Evolutionary conservation across 495 filamentous ascomycete species (phyloP).

Genomic region (Hyaloscypha variabilis): DNA sequence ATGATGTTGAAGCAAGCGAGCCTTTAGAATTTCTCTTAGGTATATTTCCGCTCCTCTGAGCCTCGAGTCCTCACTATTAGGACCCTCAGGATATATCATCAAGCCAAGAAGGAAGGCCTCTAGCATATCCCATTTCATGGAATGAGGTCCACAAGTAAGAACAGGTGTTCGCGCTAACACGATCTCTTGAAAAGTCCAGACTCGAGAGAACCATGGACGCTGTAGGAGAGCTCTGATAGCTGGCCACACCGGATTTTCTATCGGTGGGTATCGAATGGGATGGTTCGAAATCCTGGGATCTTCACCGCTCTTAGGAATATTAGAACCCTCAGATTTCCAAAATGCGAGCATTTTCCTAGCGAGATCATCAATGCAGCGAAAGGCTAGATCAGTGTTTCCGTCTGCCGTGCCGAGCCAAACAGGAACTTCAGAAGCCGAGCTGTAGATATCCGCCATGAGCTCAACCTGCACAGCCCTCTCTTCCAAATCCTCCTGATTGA

Average conservation of each 20-base stretch:
- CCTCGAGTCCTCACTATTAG: not conserved
- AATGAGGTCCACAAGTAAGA: not conserved
- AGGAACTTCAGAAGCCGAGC: slow-evolving; percentile 25
- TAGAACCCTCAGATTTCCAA: not conserved
- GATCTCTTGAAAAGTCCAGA: slow-evolving; percentile 7
- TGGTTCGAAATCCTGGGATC: not conserved
- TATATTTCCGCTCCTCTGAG: too few relatives aligned
- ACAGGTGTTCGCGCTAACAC: not conserved
- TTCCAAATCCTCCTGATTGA: slow-evolving; percentile 30
- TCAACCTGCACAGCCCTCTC: slow-evolving; percentile 30
- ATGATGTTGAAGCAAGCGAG: too few relatives aligned
- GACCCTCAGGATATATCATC: not conserved
- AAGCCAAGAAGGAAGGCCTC: not conserved
- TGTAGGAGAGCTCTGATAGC: not conserved
- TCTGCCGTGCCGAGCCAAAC: slow-evolving; percentile 28
- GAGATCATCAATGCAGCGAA: not conserved
- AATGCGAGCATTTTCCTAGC: not conserved
- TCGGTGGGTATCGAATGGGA: not conserved
- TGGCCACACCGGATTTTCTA: not conserved
- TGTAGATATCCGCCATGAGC: slow-evolving; percentile 31
- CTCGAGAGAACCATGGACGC: not conserved
- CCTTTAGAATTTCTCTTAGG: too few relatives aligned
- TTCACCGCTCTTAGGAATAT: not conserved
- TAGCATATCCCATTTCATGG: not conserved
- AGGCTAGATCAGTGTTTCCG: not conserved